phyloP scores from a whole-genome alignment of 495 filamentous ascomycete species.

The Aspergillus ostianus region DNA sequence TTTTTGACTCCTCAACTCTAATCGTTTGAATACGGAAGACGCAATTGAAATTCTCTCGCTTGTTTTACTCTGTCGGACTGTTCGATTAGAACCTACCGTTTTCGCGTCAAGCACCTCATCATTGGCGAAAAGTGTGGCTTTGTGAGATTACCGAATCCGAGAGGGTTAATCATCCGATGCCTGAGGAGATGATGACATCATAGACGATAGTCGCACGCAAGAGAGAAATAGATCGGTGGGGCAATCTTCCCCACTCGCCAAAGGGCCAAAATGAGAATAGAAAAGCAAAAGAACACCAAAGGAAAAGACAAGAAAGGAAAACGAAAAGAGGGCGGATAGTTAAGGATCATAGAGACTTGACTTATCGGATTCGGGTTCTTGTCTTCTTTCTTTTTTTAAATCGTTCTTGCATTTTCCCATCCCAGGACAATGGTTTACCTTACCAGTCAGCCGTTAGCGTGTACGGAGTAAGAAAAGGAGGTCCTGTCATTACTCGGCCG shows the following conservation, averaged over 20 bases:
- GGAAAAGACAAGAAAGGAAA: slow-evolving; percentile 1
- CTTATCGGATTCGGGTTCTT: no score
- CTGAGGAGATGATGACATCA: neutral
- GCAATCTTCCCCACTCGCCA: slow-evolving; percentile 8
- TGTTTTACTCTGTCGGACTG: no score
- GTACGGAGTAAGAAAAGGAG: neutral
- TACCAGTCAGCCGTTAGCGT: neutral
- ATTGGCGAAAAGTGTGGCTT: no score
- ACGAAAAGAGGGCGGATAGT: no score
- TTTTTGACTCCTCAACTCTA: neutral
- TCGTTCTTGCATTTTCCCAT: neutral
- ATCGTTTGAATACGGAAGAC: neutral
- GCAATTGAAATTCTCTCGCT: no score
- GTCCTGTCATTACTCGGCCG: neutral
- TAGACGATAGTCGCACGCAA: neutral
- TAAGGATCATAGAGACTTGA: no score
- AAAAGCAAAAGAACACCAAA: neutral
- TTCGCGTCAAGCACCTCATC: no score
- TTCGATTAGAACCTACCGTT: no score
- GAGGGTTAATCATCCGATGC: neutral
- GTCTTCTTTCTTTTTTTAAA: no score
- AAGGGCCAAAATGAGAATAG: slow-evolving; percentile 9
- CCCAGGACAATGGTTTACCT: neutral
- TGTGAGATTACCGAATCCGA: no score
- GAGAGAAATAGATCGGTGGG: neutral